phyloP scores from a whole-genome alignment of 2,329 filamentous ascomycete species.

The Trichoderma atrobrunneum region DNA sequence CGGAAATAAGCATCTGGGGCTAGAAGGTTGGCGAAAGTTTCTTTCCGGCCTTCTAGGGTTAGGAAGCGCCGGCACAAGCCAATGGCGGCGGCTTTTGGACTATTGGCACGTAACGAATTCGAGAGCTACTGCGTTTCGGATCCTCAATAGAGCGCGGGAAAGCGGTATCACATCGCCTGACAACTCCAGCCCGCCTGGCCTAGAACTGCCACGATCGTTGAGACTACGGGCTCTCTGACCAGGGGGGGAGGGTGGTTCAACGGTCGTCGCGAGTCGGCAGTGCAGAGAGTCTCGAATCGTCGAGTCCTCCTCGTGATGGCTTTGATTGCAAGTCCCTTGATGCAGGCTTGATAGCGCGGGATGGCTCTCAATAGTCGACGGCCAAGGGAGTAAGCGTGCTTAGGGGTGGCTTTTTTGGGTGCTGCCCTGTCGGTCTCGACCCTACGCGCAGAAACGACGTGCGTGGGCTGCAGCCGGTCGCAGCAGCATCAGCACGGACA shows the following conservation, averaged over 20 bases:
- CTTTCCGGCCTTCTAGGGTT: constrained; percentile 5
- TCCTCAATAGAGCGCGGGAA: not conserved
- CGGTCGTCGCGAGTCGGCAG: not conserved
- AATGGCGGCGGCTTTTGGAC: not conserved
- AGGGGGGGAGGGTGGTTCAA: not conserved
- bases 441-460: not conserved
- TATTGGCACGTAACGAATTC: not conserved
- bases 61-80: constrained; percentile 5
- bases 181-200: not conserved
- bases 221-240: not conserved
- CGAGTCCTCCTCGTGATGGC: not conserved
- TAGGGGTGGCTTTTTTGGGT: not conserved
- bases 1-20: not conserved
- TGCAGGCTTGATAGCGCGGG: constrained; percentile 2
- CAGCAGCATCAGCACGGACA: not conserved
- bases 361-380: constrained; percentile 6
- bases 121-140: not conserved
- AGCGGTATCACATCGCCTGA: not conserved
- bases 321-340: not conserved
- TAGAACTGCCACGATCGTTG: not conserved
- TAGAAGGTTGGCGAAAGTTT: constrained; percentile 12
- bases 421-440: constrained; percentile 15
- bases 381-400: not conserved
- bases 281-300: constrained; percentile 8
- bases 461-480: not conserved